Percentiles rank a stretch among this genome's conserved stretches.
Conservation (phyloP, 345 rosid species). For the Salix dunnii region DNA sequence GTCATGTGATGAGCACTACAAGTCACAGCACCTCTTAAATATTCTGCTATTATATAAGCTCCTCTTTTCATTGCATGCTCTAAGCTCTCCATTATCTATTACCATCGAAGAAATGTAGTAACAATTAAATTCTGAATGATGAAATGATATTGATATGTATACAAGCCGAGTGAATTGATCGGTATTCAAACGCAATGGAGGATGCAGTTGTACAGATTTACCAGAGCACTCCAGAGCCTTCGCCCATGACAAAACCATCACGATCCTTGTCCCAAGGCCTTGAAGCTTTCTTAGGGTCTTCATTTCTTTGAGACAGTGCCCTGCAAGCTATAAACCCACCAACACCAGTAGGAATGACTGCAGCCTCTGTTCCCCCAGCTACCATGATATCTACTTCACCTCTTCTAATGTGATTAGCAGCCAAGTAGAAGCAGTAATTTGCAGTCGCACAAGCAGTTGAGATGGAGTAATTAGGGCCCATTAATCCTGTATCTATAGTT, state of each 20-base stretch:
- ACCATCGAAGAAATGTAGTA: not conserved
- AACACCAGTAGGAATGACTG: slow-evolving; percentile 43
- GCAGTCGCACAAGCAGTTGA: slow-evolving; percentile 67
- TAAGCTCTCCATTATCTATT: slow-evolving; percentile 67
- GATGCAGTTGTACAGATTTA: slow-evolving; percentile 10
- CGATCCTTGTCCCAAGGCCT: slow-evolving; percentile 70
- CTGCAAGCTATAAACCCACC: slow-evolving; percentile 65
- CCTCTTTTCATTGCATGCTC: slow-evolving; percentile 66
- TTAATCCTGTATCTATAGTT: slow-evolving; percentile 61
- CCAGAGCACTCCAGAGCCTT: slow-evolving; percentile 65
- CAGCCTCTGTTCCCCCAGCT: slow-evolving; percentile 65
- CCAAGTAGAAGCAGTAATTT: slow-evolving; percentile 54
- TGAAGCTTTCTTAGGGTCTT: slow-evolving; percentile 49
- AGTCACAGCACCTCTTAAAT: slow-evolving; percentile 60
- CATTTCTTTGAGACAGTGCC: slow-evolving; percentile 57
- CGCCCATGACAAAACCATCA: slow-evolving; percentile 71
- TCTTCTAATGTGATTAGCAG: slow-evolving; percentile 61
- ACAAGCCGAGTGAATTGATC: not conserved
- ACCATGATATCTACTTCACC: slow-evolving; percentile 66
- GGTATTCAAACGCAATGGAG: not conserved
- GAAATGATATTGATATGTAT: not conserved
- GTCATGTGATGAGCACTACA: slow-evolving; percentile 77
- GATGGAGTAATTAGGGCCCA: slow-evolving; percentile 70
- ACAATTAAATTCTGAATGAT: not conserved
- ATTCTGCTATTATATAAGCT: slow-evolving; percentile 62